Percentiles rank a stretch among this genome's conserved stretches.
Conservation (phyloP, 169 alveolate genomes). For the Cryptosporidium canis region DNA sequence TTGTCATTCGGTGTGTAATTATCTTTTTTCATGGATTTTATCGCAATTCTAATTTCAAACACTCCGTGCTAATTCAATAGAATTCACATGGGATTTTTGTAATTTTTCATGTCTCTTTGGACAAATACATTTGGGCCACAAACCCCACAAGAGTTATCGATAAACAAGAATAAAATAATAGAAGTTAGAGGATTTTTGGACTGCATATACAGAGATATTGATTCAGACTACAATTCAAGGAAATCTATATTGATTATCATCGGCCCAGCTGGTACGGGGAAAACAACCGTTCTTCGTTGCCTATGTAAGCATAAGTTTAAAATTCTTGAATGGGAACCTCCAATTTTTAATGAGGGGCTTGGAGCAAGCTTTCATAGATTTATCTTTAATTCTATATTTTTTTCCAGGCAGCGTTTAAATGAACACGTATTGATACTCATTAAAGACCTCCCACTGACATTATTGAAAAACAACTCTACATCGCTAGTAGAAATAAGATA, state of each 20-base stretch:
- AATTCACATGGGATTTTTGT: background rate
- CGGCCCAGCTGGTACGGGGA: constrained; percentile 59
- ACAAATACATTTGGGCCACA: constrained; percentile 38
- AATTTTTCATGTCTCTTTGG: constrained; percentile 40
- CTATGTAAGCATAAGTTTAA: constrained; percentile 23
- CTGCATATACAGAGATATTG: background rate
- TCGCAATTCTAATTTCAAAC: too few species aligned
- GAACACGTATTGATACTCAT: constrained; percentile 2
- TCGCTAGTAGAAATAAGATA: constrained; percentile 10
- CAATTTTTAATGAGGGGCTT: constrained; percentile 40
- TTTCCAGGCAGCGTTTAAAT: background rate
- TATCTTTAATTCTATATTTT: constrained; percentile 34
- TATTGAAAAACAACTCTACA: constrained; percentile 11
- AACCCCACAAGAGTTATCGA: constrained; percentile 35
- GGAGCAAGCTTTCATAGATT: constrained; percentile 61
- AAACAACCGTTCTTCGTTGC: constrained; percentile 38
- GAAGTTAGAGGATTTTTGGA: constrained; percentile 16
- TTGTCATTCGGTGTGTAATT: background rate
- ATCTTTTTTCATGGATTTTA: too few species aligned
- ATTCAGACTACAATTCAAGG: background rate
- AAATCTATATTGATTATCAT: constrained; percentile 4
- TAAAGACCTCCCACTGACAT: constrained; percentile 58
- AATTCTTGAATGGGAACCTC: constrained; percentile 60
- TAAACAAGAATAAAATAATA: constrained; percentile 17
- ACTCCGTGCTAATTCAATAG: too few species aligned